Conservation (phyloP, 495 filamentous ascomycete genomes). For the Trichoderma erinaceum region DNA sequence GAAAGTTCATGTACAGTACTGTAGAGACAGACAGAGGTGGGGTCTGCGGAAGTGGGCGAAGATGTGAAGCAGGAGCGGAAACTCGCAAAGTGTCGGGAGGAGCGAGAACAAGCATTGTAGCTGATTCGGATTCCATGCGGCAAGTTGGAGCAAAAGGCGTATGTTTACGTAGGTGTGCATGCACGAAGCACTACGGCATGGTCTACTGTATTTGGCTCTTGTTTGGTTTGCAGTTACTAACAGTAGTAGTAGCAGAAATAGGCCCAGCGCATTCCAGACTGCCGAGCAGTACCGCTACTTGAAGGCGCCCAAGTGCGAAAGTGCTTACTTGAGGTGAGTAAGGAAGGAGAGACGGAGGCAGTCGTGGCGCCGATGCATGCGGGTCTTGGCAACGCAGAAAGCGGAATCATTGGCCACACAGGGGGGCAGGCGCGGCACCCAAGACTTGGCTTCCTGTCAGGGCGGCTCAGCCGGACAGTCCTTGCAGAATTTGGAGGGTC, state of each 20-base stretch:
- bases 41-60: too few species aligned
- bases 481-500: neutral
- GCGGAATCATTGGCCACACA: neutral
- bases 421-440: neutral
- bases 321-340: too few species aligned
- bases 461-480: constrained; percentile 11
- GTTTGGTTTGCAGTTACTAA: too few species aligned
- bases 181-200: too few species aligned
- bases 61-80: neutral
- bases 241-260: too few species aligned
- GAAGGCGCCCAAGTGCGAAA: too few species aligned
- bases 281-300: too few species aligned
- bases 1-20: neutral
- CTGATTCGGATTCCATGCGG: neutral
- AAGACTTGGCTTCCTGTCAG: constrained; percentile 8
- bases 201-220: too few species aligned
- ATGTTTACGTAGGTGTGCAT: too few species aligned
- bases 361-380: neutral
- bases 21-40: neutral
- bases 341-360: neutral
- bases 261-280: too few species aligned
- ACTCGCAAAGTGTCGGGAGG: neutral
- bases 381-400: neutral
- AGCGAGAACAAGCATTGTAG: too few species aligned
- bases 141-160: too few species aligned